These are phyloP conservation scores for Pseudogymnoascus sp. DNA, from an alignment of 2,329 filamentous ascomycete genomes.

Conservation along the genomic window DNA sequence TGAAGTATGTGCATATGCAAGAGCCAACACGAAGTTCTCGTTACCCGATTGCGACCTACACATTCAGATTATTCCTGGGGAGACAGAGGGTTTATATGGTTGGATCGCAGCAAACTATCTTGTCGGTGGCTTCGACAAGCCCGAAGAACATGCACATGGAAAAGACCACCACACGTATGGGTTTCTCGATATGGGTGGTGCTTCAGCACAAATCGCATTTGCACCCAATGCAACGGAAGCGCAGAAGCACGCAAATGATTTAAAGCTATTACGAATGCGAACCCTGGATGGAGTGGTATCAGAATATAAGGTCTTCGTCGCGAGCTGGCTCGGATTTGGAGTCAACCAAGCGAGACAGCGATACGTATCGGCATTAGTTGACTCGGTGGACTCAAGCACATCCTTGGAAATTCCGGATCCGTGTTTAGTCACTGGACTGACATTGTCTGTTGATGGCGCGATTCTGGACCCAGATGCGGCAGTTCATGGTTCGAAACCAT, in stretches of 20 bases:
- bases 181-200: conserved; percentile 96
- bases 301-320: conserved; percentile 88
- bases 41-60: conserved; percentile 85
- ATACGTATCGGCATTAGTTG: conserved; percentile 69
- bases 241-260: conserved; percentile 76
- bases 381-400: conserved; percentile 50
- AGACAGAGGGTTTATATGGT: conserved; percentile 91
- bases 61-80: conserved; percentile 88
- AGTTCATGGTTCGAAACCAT: conserved; percentile 35
- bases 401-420: conserved; percentile 73
- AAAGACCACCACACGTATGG: conserved; percentile 91
- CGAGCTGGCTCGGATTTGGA: conserved; percentile 96
- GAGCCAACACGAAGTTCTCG: conserved; percentile 66
- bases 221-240: conserved; percentile 89
- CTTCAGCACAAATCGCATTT: conserved; percentile 95
- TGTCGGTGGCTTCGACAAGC: conserved; percentile 77
- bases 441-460: conserved; percentile 63
- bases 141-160: conserved; percentile 66
- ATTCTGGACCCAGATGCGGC: conserved; percentile 33
- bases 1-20: conserved; percentile 76
- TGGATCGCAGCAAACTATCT: conserved; percentile 98
- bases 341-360: conserved; percentile 83
- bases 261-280: conserved; percentile 78
- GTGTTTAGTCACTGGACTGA: conserved; percentile 73
- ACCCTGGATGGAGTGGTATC: conserved; percentile 66